Base-by-base conservation (phyloP, 768 basidiomycete species). In the Chalciporus pseudorubinellus region DNA sequence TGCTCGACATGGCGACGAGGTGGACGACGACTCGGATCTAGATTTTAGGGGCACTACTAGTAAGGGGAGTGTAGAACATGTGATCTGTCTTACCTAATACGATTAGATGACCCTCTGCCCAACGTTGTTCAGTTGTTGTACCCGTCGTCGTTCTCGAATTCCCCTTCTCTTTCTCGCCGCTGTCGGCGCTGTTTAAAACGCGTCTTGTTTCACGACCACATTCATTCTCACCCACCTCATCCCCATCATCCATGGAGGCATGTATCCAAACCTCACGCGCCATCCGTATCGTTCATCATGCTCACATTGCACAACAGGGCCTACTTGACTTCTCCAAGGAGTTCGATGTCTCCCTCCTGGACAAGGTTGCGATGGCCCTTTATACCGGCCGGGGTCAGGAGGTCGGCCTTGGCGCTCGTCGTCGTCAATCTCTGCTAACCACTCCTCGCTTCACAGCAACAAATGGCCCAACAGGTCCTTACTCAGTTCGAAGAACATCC, bases 401-500 rank as follows among this genome's bases (percentile, higher is more conserved):
- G 77, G 95, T 97, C 50, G 39, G 80, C 63, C 21, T 38, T 41
- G 51, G 42, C 39, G 18, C 55, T 51, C 53, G 51, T 60, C 45
- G 22, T 19, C 14, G 44, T 43, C 33, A 7, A 18, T 36, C 42
- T 14, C 24, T 24, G 20, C 48, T 58, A 22, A 63, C 57, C 46
- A 49, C 49, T 4, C 26, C 22, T 46, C 44, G 19, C 28, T 16
- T 44, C 40, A 48, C 65, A 98, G 95, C 95, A 95, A 90, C 88
- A 90, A 83, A 70, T 86, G 68, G 95, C 95, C 14, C 95, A 98
- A 72, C 88, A 89, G 68, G 78, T 92, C 56, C 80, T 99, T 59
- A 97, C 95, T 8, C 94, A 95, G 67, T 87, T 99, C 65, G 94
- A 98, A 71, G 97, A 99, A 54, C 80, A 93, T 69, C 89, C 91